Evolutionary conservation across 1,284 basidiomycete species (phyloP), one percentile per base, ranked within the genome.

Genomic region (Wolfiporia cocos): DNA sequence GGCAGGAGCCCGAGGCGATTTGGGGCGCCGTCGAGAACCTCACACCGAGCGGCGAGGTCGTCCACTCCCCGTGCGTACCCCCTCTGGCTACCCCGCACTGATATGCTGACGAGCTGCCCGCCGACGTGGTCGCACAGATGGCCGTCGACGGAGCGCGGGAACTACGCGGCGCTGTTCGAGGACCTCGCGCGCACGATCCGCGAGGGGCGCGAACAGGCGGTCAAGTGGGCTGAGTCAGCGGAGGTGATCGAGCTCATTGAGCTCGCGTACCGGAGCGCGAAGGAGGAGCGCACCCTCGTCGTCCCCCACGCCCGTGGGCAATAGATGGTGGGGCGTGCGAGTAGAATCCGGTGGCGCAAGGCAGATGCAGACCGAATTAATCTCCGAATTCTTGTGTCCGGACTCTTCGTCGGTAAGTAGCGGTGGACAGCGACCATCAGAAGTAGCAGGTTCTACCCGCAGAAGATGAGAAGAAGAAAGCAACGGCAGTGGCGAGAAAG

Each of bases 241-340:
- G 63, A 71, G 14, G 80, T 84, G 5, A 78, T 90, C 53, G 76
- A 86, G 63, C 71, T 89, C 57, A 77, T 89, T 52, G 82, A 89
- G 62, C 65, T 85, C 7, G 83, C 81, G 6, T 70, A 78, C 54
- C 62, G 71, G 59, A 85, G 81, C 49, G 73, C 80, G 17, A 70
- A 63, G 49, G 78, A 83, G 55, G 80, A 78, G 23, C 64, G 65
- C 37, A 76, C 72, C 1, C 36, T 78, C n/a, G 56, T 58, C 9
- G 57, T 75, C 4, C 60, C 59, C 54, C 0, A 47, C 49, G 32
- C n/a, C 49, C 11, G n/a, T n/a, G n/a, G n/a, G n/a, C n/a, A n/a
- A n/a, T n/a, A n/a, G n/a, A n/a, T n/a, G n/a, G n/a, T n/a, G n/a
- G n/a, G n/a, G n/a, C n/a, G n/a, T n/a, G n/a, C n/a, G n/a, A n/a